Evolutionary conservation across 2,329 filamentous ascomycete species (phyloP), one percentile per base, ranked within the genome.

Genomic region (Stachybotrys elegans): DNA sequence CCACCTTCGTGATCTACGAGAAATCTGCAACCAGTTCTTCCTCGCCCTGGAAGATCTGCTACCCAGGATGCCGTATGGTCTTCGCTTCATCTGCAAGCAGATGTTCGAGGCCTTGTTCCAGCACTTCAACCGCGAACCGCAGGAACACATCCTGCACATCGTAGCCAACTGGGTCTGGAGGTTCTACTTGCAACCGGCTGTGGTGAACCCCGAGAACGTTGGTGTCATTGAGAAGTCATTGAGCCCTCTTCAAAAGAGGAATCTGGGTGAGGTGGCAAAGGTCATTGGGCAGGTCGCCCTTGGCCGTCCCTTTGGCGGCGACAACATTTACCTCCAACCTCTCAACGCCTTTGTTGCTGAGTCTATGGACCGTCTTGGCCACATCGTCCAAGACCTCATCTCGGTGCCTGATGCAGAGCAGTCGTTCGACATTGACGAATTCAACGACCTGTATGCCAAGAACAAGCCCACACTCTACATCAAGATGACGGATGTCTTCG

Each of bases 381-480:
- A 85, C 12, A 88, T 93, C 36, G 88, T 87, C 67, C 78, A 76
- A 37, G 80, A 85, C 25, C 67, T 97, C 48, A 88, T 98, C 52
- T 81, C 85, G 12, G 87, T 97, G 12, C 83, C 86, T 13, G 85
- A 93, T 56, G 88, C 89, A 0, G 93, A 98, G 65, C 78, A 81
- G 42, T 93, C 93, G 20, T 98, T 97, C 60, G 91, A 97, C 64
- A 96, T 98, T 61, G 93, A 98, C 61, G 93, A 97, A 63, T 98
- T 93, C 78, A 97, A 96, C 61, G 93, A 98, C 59, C 77, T 98
- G 6, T 97, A 97, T 61, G 88, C 92, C 45, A 91, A 94, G 63
- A 93, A 90, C 51, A 95, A 95, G 66, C 93, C 93, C 6, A 97
- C 92, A 0, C 75, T 98, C n/a, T 98, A 97, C 71, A 95, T 98